Evolutionary conservation across 1,139 yeast species (phyloP), one percentile per base, ranked within the genome.

Genomic region (Diutina sp.): DNA sequence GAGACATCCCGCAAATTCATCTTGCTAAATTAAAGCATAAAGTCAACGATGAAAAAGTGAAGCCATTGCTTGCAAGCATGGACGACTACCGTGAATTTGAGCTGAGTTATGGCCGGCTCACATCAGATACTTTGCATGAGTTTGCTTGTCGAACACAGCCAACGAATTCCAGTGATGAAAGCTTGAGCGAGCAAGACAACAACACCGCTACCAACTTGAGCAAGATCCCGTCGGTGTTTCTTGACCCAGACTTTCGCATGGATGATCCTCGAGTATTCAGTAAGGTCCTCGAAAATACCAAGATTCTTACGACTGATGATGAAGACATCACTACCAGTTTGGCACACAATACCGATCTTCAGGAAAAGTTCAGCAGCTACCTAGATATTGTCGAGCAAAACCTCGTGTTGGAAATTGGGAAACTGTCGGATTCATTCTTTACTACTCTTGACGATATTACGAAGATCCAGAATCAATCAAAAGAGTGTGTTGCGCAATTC

Each of bases 191-290:
- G 7, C 61, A 60, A 9, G 60, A 56, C 9, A 64, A 62, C 9
- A 64, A 63, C 16, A 9, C 8, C 12, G 12, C 46, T 1, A 21
- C 44, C 18, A 21, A 30, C 25, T 60, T 64, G 55, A 57, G 71
- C 2, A 64, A 75, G 1, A 80, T 93, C 3, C 98, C 99, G 0
- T 69, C 71, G 4, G 82, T 89, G 1, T 95, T 82, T 64, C 82
- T 85, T 59, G 82, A 79, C 47, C 73, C 79, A 6, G 79, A 84
- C 56, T 93, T 93, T 69, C 78, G 90, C 61, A 74, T 93, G 48
- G 97, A 93, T 65, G 90, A 95, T 66, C 97, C 97, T 4, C 76
- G 97, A 58, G 78, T 85, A 0, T 93, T 93, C 69, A 83, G 83
- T 59, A 74, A 80, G 58, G 96, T 91, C 1, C 78, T 87, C 45